phyloP scores from a whole-genome alignment of 1,139 yeast genomes.

The Entelexis paramagnoliae region DNA sequence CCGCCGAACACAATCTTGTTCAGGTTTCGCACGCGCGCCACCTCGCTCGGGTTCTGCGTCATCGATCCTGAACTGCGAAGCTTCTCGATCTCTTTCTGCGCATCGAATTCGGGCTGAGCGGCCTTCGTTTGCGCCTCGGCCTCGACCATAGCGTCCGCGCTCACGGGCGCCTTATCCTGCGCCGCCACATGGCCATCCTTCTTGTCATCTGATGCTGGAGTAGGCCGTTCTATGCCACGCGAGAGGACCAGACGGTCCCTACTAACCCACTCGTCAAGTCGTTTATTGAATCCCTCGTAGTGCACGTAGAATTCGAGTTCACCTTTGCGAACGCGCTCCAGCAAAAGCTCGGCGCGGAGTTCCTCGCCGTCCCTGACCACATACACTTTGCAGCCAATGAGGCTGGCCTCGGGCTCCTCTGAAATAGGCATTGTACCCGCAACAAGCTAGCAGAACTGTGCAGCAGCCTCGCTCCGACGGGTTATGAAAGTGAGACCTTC shows the following conservation, averaged over 20 bases:
- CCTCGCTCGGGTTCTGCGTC: conserved; percentile 82
- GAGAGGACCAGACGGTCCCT: conserved; percentile 59
- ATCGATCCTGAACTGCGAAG: conserved; percentile 89
- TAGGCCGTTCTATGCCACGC: conserved; percentile 61
- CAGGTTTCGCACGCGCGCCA: conserved; percentile 81
- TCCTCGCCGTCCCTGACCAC: conserved; percentile 72
- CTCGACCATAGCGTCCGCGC: conserved; percentile 21
- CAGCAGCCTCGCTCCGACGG: too few relatives aligned
- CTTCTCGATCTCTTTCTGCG: conserved; percentile 89
- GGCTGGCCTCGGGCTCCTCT: conserved; percentile 13
- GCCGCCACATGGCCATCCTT: conserved; percentile 23
- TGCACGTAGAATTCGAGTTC: conserved; percentile 81
- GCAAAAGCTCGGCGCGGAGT: conserved; percentile 76
- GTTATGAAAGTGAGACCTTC: not conserved
- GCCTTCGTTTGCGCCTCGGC: conserved; percentile 26
- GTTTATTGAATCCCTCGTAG: conserved; percentile 85
- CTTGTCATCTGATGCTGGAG: conserved; percentile 29
- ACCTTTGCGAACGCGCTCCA: conserved; percentile 65
- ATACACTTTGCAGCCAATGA: conserved; percentile 44
- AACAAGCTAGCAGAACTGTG: not conserved
- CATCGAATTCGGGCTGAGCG: conserved; percentile 62
- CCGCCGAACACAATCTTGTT: conserved; percentile 72
- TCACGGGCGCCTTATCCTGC: conserved; percentile 19
- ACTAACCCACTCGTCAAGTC: conserved; percentile 88
- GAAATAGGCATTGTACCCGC: not conserved